These are phyloP conservation scores for Diplocarpon mali DNA, from an alignment of 2,329 filamentous ascomycete genomes.

Conservation along the genomic window DNA sequence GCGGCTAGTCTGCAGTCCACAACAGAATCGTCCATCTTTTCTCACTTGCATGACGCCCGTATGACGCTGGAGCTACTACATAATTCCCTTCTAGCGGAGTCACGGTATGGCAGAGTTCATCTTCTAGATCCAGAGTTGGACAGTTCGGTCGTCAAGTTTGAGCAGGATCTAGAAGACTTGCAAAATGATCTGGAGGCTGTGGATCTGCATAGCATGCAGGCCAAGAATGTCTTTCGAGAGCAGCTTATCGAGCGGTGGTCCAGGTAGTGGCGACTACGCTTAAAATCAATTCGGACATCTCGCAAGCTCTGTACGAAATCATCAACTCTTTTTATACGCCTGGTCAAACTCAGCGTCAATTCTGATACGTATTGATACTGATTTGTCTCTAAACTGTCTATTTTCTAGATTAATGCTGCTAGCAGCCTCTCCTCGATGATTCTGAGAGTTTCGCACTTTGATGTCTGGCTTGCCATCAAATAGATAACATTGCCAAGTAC, in stretches of 20 bases:
- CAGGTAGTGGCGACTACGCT: no score
- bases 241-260: conserved; percentile 38
- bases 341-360: no score
- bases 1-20: conserved; percentile 36
- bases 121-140: conserved; percentile 44
- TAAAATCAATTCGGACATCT: no score
- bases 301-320: no score
- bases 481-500: conserved; percentile 49
- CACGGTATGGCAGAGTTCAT: conserved; percentile 35
- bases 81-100: conserved; percentile 43
- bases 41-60: conserved; percentile 37
- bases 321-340: no score
- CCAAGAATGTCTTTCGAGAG: conserved; percentile 37
- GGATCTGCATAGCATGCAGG: conserved; percentile 28
- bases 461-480: conserved; percentile 43
- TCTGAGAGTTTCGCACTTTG: conserved; percentile 19
- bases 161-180: conserved; percentile 29
- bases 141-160: conserved; percentile 32
- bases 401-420: no score
- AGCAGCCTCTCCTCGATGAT: conserved; percentile 16
- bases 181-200: conserved; percentile 29
- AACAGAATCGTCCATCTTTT: conserved; percentile 35
- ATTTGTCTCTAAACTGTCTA: no score
- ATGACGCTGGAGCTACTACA: conserved; percentile 38
- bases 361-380: no score